Base-by-base conservation (phyloP, 2,329 filamentous ascomycete species). In the Colletotrichum orchidophilum region DNA sequence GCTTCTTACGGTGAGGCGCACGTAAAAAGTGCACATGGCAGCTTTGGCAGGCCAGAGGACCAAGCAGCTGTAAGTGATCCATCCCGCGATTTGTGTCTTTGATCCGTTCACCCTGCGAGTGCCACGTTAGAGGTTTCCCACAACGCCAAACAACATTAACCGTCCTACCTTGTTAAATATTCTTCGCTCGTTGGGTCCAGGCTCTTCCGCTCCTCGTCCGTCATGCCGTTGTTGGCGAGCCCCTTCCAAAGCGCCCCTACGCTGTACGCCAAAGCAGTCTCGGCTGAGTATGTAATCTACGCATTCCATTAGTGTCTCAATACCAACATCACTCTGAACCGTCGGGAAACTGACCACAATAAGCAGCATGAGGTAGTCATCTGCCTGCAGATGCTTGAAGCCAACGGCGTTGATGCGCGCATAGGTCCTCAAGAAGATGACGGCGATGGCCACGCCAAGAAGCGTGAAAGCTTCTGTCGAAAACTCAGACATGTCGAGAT, bases 161-260 rank as follows among this genome's bases (percentile, higher is more conserved):
- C n/a, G 5, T 39, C 33, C 18, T 53, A 82, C 81, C 82, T 80
- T 35, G 78, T 42, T 2, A 76, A 75, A 74, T 84, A 89, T 75
- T 90, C 87, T 15, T 80, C 75, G 13, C 83, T 83, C 12, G 79
- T 70, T 0, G 84, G 81, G 2, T 81, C 79, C 13, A 91, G 78
- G 0, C 80, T 77, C 6, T 74, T 77, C 13, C 89, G 84, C 72
- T 88, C 76, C 29, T 82, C 83, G 11, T 85, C 80, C 2, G 87
- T 86, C 87, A 91, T 90, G 68, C 83, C 79, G 74, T 88, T 88
- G 73, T 90, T 90, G 26, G 88, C 87, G 2, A 90, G 79, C 0
- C 88, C 88, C 54, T 81, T 79, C 69, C 58, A 65, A 21, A 73
- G 73, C 63, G 80, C 83, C 3, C 83, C 84, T 27, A 88, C 84